Conservation (phyloP, 2,329 filamentous ascomycete genomes). For the Epichloe uncinata region DNA sequence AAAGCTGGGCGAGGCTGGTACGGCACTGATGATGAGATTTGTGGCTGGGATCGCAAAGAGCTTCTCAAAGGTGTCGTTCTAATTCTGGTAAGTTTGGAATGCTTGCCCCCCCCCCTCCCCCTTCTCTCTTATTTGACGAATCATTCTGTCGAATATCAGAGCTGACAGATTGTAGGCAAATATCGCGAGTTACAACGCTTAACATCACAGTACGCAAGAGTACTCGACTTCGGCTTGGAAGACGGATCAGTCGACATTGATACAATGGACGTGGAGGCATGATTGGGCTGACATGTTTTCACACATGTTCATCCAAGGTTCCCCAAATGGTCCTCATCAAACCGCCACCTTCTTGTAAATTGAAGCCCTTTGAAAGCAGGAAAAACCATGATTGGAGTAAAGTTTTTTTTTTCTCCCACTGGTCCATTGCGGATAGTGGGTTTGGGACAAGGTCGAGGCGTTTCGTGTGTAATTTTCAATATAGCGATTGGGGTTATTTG, state of each 20-base stretch:
- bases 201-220: conserved; percentile 84
- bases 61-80: conserved; percentile 82
- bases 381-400: not conserved
- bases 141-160: conserved; percentile 12
- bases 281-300: conserved; percentile 1
- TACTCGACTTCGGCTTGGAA: conserved; percentile 51
- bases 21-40: conserved; percentile 57
- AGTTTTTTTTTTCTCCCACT: not conserved
- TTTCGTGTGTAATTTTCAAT: not conserved
- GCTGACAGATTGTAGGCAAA: conserved; percentile 52
- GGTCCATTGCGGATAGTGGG: not conserved
- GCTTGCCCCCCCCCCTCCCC: not conserved
- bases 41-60: conserved; percentile 82
- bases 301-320: not conserved
- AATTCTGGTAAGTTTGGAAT: conserved; percentile 56
- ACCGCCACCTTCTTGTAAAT: not conserved
- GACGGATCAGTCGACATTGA: conserved; percentile 30
- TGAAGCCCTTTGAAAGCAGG: not conserved
- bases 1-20: conserved; percentile 46
- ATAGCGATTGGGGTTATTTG: not conserved
- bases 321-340: not conserved
- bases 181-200: conserved; percentile 87
- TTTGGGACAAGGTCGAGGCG: not conserved
- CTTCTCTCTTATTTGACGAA: not conserved
- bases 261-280: conserved; percentile 29